Base-by-base conservation (phyloP, 2,329 filamentous ascomycete species). In the Alternaria brassicae region DNA sequence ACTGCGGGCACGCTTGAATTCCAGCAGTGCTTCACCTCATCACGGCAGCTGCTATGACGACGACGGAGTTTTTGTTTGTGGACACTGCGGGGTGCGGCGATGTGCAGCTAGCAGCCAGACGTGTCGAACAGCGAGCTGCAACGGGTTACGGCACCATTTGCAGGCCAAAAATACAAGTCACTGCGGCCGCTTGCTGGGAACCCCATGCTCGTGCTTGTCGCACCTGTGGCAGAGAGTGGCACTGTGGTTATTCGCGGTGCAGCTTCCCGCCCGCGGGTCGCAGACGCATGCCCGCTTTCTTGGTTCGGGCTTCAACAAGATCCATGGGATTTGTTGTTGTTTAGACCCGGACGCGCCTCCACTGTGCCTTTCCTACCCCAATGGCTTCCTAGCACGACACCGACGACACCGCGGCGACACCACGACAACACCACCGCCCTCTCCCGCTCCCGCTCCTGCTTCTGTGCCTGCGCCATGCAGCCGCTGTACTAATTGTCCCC, bases 221-320 rank as follows among this genome's bases (percentile, higher is more conserved):
- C 69, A 68, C 70, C 54, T 59, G 37, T 40, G 37, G 37, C 19
- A 40, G 37, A 40, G 17, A 39, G 62, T 69, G 53, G 63, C 70
- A 67, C 63, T 41, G 60, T 67, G 51, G 40, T 62, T 61, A 63
- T 63, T 66, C 62, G 70, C 65, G 67, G 61, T 72, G 69, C 67
- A 60, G 63, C 60, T 48, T 51, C 58, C 49, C 63, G 66, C 58
- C 49, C 62, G 67, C 63, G 67, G 71, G 67, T 63, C 66, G 66
- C 67, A 56, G 63, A 45, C 62, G 59, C 55, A 60, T 56, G 63
- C 58, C 69, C 63, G 58, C 67, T 66, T 70, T 66, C 58, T 65
- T 62, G 53, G 61, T 62, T 56, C 57, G 45, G 56, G 57, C 53
- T 56, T 60, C 57, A 51, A 47, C 57, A 51, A 34, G 47, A 45